Evolutionary conservation across 2,329 filamentous ascomycete species (phyloP).

Genomic region (Fusarium nygamai): DNA sequence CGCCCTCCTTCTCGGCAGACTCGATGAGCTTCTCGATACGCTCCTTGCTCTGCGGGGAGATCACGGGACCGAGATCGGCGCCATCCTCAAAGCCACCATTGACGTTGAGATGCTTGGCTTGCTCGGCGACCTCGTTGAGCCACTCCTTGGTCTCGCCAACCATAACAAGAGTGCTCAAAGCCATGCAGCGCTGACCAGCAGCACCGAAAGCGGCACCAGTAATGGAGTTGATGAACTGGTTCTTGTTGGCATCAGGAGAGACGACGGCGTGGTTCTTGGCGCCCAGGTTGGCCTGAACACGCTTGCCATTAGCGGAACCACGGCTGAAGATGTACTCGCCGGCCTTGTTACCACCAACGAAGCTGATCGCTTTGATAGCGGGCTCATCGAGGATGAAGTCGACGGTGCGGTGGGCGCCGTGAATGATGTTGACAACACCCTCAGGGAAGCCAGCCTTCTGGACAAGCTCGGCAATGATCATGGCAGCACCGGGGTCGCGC

Average conservation of each 20-base stretch:
- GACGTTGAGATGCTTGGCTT: conserved; percentile 76
- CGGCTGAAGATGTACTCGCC: conserved; percentile 87
- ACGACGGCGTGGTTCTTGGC: conserved; percentile 91
- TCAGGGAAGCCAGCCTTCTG: conserved; percentile 84
- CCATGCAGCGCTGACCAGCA: conserved; percentile 88
- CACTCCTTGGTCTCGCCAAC: conserved; percentile 87
- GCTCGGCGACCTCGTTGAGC: conserved; percentile 80
- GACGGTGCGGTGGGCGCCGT: conserved; percentile 82
- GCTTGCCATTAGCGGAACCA: conserved; percentile 85
- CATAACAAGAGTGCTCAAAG: conserved; percentile 82
- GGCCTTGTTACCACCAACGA: conserved; percentile 88
- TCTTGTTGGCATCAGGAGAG: conserved; percentile 88
- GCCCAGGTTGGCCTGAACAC: conserved; percentile 86
- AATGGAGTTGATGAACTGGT: conserved; percentile 86
- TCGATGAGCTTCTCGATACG: conserved; percentile 81
- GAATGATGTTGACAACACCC: conserved; percentile 84
- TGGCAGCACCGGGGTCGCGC: conserved; percentile 83
- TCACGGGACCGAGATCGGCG: conserved; percentile 83
- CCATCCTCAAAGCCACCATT: conserved; percentile 85
- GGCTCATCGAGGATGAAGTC: conserved; percentile 89
- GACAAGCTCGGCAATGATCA: conserved; percentile 85
- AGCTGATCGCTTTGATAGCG: conserved; percentile 85
- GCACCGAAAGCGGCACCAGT: conserved; percentile 86
- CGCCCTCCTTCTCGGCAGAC: conserved; percentile 81
- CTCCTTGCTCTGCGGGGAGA: conserved; percentile 80